These are phyloP conservation scores for Knoxdaviesia capensis DNA, from an alignment of 2,329 filamentous ascomycete species.

Conservation along the genomic window DNA sequence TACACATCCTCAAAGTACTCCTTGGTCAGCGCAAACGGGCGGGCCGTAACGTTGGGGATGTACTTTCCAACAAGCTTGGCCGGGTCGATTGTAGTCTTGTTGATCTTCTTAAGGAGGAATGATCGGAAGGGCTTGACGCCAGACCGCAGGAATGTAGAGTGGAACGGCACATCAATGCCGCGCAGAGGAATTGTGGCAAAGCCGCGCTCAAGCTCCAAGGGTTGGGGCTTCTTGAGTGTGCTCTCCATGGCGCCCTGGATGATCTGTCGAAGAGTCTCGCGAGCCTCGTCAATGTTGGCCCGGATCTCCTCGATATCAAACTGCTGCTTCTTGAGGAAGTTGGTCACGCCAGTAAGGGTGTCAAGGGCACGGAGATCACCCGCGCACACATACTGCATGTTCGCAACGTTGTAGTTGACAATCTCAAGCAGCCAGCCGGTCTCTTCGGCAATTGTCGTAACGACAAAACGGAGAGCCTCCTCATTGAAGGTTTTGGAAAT, in stretches of 20 bases:
- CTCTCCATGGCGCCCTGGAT: conserved; percentile 74
- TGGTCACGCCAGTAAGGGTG: conserved; percentile 61
- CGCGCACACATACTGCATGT: conserved; percentile 57
- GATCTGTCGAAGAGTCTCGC: conserved; percentile 74
- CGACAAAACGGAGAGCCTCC: conserved; percentile 87
- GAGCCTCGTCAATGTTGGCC: conserved; percentile 78
- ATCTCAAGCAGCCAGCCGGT: conserved; percentile 95
- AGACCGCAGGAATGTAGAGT: conserved; percentile 92
- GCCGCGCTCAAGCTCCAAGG: conserved; percentile 78
- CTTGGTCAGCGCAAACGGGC: conserved; percentile 86
- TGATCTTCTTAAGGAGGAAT: conserved; percentile 98
- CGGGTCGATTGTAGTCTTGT: conserved; percentile 96
- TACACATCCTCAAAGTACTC: conserved; percentile 99
- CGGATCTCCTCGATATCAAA: conserved; percentile 92
- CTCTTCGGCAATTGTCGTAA: conserved; percentile 83
- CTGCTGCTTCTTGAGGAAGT: conserved; percentile 91
- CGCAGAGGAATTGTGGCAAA: conserved; percentile 93
- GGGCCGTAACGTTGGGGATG: conserved; percentile 94
- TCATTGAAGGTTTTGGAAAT: conserved; percentile 99
- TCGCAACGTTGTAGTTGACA: conserved; percentile 83
- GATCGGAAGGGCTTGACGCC: conserved; percentile 98
- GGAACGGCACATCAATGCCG: conserved; percentile 97
- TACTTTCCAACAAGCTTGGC: conserved; percentile 96
- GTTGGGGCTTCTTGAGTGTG: conserved; percentile 73
- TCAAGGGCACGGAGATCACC: conserved; percentile 53